A percentile compares a stretch with the other conserved stretches of the same genome.
These are phyloP conservation scores for Peziza echinospora DNA, from an alignment of 495 filamentous ascomycete species.

Conservation along the genomic window DNA sequence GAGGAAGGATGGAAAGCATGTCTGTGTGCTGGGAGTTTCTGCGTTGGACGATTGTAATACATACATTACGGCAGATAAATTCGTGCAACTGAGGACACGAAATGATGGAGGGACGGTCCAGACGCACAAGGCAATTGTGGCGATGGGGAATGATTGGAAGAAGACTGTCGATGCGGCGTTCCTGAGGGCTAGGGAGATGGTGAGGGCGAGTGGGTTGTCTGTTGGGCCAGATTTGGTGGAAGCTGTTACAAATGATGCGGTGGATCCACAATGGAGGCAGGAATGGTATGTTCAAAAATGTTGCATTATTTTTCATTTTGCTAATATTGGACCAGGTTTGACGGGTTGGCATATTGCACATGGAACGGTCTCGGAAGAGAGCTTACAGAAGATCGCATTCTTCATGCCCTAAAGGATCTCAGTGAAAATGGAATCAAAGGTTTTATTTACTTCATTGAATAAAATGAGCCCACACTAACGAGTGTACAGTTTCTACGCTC, in stretches of 20 bases:
- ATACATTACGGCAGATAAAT: conserved; percentile 41
- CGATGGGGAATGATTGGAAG: conserved; percentile 56
- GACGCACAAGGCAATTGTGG: conserved; percentile 42
- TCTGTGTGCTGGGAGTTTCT: conserved; percentile 66
- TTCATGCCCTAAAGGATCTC: conserved; percentile 48
- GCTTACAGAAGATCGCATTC: conserved; percentile 57
- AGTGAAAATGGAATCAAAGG: conserved; percentile 43
- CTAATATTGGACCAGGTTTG: no score
- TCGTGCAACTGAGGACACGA: conserved; percentile 42
- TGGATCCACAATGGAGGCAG: conserved; percentile 29
- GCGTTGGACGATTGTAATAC: conserved; percentile 53
- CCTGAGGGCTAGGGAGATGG: conserved; percentile 59
- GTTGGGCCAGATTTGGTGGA: conserved; percentile 11
- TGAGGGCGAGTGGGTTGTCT: conserved; percentile 21
- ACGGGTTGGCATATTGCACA: conserved; percentile 58
- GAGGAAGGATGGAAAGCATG: conserved; percentile 45
- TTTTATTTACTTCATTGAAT: conserved; percentile 7
- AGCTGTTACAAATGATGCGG: conserved; percentile 23
- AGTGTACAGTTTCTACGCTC: conserved; percentile 37
- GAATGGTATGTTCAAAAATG: no score
- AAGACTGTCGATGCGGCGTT: conserved; percentile 57
- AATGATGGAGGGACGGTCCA: conserved; percentile 41
- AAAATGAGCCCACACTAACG: neutral
- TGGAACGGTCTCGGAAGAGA: conserved; percentile 83
- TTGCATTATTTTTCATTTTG: conserved; percentile 74